Evolutionary conservation across 371 early-diverging fungal genomes (phyloP), one percentile per base, ranked within the genome.

Genomic region (Mortierella sp.): DNA sequence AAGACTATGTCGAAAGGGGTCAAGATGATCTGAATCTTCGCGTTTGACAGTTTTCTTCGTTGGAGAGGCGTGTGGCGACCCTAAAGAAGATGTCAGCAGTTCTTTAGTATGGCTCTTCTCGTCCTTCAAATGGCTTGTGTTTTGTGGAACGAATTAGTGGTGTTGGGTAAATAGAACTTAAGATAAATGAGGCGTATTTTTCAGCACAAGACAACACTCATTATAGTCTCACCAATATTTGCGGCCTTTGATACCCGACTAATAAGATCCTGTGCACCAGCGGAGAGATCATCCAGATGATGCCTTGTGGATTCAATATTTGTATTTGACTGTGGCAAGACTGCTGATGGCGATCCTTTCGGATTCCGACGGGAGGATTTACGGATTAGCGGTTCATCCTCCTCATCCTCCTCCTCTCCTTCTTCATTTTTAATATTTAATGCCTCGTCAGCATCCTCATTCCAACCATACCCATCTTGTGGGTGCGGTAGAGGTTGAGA

Each of bases 391-490:
- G 63, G 61, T 1, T 68, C 69, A 12, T 76, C 70, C 3, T 61
- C 66, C 0, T 43, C 58, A 0, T 61, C 45, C 0, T 66, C 63
- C 0, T 57, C 37, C 17, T 43, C 55, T 13, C 55, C 40, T 45
- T 42, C n/a, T 37, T 59, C 57, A 37, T 43, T 59, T 13, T 22
- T 56, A 10, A 26, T 31, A 3, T n/a, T 1, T 51, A 26, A 28
- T 26, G 8, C 49, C 19, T 23, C 22, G 5, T 13, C 31, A 0
- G 43, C 61, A 7, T 55, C 64, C 7, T 67, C 61, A 17, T 68
- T 68, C 76, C 76, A 76, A 9, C 76, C 76, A 60, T 76, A 76
- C 12, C 55, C 71, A 34, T 76, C 76, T 54, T 76, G 76, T 10
- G 76, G 76, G 23, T 76, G 76, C 0, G 66, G 58, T 10, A 64